Evolutionary conservation across 768 basidiomycete species (phyloP).

Genomic region (Pleurotus cornucopiae): DNA sequence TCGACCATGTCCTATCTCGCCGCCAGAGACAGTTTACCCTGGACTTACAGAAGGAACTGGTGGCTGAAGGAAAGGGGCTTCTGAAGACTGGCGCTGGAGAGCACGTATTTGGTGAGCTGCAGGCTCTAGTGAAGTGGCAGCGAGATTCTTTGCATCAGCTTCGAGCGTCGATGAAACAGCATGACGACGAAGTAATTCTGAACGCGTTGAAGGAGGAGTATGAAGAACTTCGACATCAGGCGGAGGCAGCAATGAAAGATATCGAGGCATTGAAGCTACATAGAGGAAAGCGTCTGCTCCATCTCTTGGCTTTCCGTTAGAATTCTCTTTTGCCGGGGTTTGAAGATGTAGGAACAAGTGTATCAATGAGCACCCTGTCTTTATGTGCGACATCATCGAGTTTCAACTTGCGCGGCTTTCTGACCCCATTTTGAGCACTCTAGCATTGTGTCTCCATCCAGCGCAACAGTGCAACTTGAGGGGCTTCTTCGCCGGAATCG

Average conservation of each 20-base stretch:
- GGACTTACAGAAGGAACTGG: conserved; percentile 25
- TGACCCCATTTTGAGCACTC: no score
- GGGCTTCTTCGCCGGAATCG: no score
- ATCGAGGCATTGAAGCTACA: not conserved
- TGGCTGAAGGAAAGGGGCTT: conserved; percentile 15
- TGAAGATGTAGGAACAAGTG: no score
- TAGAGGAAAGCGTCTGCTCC: not conserved
- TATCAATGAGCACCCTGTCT: no score
- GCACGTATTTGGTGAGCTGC: conserved; percentile 1
- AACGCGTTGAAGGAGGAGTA: conserved; percentile 5
- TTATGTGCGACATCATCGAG: no score
- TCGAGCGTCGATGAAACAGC: not conserved
- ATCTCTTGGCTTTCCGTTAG: not conserved
- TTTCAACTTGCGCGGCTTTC: no score
- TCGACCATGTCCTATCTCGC: not conserved
- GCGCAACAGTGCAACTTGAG: no score
- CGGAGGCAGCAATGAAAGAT: not conserved
- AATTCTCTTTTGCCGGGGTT: no score
- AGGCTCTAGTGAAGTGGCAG: conserved; percentile 8
- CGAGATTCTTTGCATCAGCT: conserved; percentile 6
- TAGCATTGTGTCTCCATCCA: no score
- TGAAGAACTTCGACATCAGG: not conserved
- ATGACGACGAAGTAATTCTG: not conserved
- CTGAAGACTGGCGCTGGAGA: conserved; percentile 11
- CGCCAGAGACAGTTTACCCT: not conserved